Conservation (phyloP, 192 early-diverging fungal genomes). For the Entomortierella parvispora region DNA sequence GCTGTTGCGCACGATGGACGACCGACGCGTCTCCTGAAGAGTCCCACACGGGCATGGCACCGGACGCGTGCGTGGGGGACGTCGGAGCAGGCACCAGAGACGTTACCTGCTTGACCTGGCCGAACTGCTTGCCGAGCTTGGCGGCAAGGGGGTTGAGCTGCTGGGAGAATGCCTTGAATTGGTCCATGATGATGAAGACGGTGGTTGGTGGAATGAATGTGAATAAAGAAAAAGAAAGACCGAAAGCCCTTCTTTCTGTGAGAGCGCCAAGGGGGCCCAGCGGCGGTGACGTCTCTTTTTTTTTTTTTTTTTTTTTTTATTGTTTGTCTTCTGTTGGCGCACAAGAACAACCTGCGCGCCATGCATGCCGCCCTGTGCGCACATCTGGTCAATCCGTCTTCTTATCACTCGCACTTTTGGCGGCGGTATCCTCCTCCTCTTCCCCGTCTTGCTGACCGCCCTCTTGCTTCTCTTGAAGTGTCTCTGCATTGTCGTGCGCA, state of each 20-base stretch:
- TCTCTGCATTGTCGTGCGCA: conserved; percentile 13
- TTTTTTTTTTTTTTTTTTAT: conserved; percentile 11
- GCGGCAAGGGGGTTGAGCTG: conserved; percentile 65
- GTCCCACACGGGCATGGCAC: no score
- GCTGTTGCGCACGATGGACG: neutral
- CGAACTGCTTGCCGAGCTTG: conserved; percentile 60
- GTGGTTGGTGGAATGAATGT: conserved; percentile 2
- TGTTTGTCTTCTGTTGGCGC: no score
- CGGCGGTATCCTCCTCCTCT: neutral
- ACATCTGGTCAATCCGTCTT: conserved; percentile 31
- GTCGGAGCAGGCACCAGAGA: neutral
- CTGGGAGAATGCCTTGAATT: conserved; percentile 58
- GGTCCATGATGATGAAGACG: conserved; percentile 52
- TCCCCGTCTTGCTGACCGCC: neutral
- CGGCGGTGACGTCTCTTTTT: conserved; percentile 11
- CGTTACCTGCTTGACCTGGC: conserved; percentile 65
- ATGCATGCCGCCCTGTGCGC: no score
- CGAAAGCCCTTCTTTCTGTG: neutral
- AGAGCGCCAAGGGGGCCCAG: no score
- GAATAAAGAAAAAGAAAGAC: conserved; percentile 6
- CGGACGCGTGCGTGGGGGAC: no score
- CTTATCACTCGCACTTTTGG: conserved; percentile 26
- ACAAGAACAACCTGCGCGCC: no score
- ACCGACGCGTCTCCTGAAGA: neutral
- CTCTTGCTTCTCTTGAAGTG: conserved; percentile 4